Base-by-base conservation (phyloP, 1,284 basidiomycete genomes). In the Boletellus sp. region DNA sequence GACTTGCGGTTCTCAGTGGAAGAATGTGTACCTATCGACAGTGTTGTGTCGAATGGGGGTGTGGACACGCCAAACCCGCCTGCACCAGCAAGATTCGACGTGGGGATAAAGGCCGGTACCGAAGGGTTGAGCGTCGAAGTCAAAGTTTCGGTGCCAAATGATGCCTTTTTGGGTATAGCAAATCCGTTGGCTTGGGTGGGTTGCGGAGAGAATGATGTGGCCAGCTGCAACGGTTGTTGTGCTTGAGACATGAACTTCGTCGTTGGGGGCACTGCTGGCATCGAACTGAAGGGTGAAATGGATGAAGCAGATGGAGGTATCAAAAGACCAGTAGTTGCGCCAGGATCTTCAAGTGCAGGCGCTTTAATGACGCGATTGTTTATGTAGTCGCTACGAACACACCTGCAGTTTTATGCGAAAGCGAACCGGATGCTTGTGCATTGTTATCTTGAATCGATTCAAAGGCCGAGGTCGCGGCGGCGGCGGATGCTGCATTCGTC, bases 21-120 rank as follows among this genome's bases (percentile, higher is more conserved):
- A 32, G 53, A n/a, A 21, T 26, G 44, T 21, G 3, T 7, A 24
- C 3, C 21, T 12, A 12, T 45, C 3, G 32, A 33, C 4, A 47
- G 33, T 7, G 43, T 22, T 16, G 11, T 32, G 16, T 3, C 4
- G 30, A 44, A 39, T 16, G 30, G 26, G 15, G 57, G 40, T 5
- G 54, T 21, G 7, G 54, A 26, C 21, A 43, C 22, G 16, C 33
- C 30, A 32, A 40, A 15, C 4, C 33, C 42, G 21, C 18, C 16
- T 18, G 32, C 1, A 44, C 44, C 24, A 22, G 24, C 5, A 24
- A 35, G 19, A 40, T 19, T 47, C 13, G 44, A 45, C 44, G 51
- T 38, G 2, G 54, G 62, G 6, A 60, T 60, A 39, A 74, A 75
- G 6, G 53, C 53, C 12, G 64, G 48, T 6, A 63, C 69, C 19